Base-by-base conservation (phyloP, 1,284 basidiomycete genomes). In the Ganoderma sinense region DNA sequence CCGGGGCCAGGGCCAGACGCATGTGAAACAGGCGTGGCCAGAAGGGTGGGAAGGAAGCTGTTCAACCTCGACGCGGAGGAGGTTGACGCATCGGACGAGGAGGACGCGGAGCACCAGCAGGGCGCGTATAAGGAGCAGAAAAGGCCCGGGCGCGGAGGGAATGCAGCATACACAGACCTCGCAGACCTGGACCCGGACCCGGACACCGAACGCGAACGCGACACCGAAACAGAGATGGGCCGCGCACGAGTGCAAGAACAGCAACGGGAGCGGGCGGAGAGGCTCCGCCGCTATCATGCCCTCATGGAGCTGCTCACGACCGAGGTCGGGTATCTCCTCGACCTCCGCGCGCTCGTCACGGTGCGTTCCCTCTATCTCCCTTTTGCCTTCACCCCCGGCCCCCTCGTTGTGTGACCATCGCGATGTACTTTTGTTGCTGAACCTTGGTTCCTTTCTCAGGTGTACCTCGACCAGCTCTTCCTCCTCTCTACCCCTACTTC, bases 281-380 rank as follows among this genome's bases (percentile, higher is more conserved):
- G 71, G 48, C 64, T 68, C 60, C 73, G 76, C 68, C 86, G 85
- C 67, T 90, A 87, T 71, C 89, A 95, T 74, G 91, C 92, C 2
- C 84, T 96, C 68, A 84, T 88, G 75, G 96, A 98, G 81, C 84
- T 98, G 41, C 85, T 97, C 41, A 86, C 89, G 70, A 97, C 95
- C 0, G 96, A 98, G 82, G 84, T 90, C 23, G 89, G 89, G 7
- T 98, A 97, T 78, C 85, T 96, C 16, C 81, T 86, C 64, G 94
- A 96, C 79, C 80, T 98, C 73, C 87, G 89, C 68, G 87, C 87
- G 16, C 86, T 98, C 55, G 91, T 96, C 59, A 87, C 87, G 73
- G 94, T 94, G 78, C 74, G 87, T 79, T 5, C 64, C 20, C 41
- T 43, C 55, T 18, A 62, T 53, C 67, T 43, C 33, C 36, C 36